Evolutionary conservation across 805 yeast genomes (phyloP).

Genomic region (Cyberlindnera meyerae): DNA sequence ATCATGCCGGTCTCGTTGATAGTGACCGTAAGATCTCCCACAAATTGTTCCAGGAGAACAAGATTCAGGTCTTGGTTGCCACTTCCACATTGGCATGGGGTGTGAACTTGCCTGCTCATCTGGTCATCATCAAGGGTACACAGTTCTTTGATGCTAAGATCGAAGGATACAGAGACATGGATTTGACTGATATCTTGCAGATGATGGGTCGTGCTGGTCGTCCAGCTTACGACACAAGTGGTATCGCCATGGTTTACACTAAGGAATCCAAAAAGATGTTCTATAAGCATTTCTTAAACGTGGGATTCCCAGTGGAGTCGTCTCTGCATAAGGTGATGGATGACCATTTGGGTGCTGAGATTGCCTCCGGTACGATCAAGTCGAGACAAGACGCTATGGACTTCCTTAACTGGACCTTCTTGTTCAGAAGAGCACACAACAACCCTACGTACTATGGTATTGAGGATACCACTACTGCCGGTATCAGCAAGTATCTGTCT

Average conservation of each 20-base stretch:
- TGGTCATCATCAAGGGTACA: constrained; percentile 93
- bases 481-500: constrained; percentile 74
- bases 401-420: constrained; percentile 94
- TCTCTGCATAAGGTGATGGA: constrained; percentile 70
- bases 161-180: constrained; percentile 91
- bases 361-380: constrained; percentile 91
- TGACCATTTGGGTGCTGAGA: constrained; percentile 94
- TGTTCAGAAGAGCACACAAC: constrained; percentile 87
- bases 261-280: constrained; percentile 77
- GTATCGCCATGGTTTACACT: constrained; percentile 90
- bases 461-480: constrained; percentile 65
- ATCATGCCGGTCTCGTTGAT: constrained; percentile 95
- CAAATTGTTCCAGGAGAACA: constrained; percentile 75
- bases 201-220: constrained; percentile 99
- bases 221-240: constrained; percentile 90
- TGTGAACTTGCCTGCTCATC: constrained; percentile 96
- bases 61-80: constrained; percentile 83
- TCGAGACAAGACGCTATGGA: constrained; percentile 89
- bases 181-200: constrained; percentile 93
- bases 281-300: constrained; percentile 79
- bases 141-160: constrained; percentile 90
- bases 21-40: constrained; percentile 88
- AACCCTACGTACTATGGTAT: constrained; percentile 91
- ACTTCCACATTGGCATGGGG: constrained; percentile 99
- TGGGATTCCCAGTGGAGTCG: constrained; percentile 96